A percentile compares a stretch with the other conserved stretches of the same genome.
Conservation (phyloP, 495 filamentous ascomycete species). For the Sordaria brevicollis region DNA sequence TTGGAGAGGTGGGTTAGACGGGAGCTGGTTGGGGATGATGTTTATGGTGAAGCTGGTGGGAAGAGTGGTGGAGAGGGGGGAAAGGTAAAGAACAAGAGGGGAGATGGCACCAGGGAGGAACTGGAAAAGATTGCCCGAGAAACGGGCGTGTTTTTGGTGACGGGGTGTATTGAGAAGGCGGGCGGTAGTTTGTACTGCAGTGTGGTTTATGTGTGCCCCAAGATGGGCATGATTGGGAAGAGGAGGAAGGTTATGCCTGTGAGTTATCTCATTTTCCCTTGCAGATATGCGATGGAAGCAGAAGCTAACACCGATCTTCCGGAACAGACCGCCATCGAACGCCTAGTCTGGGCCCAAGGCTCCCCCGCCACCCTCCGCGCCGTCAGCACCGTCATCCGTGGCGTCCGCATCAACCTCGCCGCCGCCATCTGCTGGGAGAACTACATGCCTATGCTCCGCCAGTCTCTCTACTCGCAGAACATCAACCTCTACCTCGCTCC, state of each 20-base stretch:
- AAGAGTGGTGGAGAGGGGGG: slow-evolving; percentile 16
- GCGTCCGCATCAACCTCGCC: slow-evolving; percentile 65
- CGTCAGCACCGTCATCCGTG: slow-evolving; percentile 68
- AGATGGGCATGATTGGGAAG: slow-evolving; percentile 65
- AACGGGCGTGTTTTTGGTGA: slow-evolving; percentile 69
- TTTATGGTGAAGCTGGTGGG: slow-evolving; percentile 49
- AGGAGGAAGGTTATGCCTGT: slow-evolving; percentile 88
- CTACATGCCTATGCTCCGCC: slow-evolving; percentile 78
- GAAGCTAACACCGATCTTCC: background rate
- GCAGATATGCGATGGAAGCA: background rate
- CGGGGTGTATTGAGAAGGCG: slow-evolving; percentile 67
- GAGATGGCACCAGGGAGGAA: slow-evolving; percentile 78
- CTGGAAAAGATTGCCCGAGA: slow-evolving; percentile 65
- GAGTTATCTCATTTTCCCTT: slow-evolving; percentile 8
- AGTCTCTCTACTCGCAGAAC: slow-evolving; percentile 75
- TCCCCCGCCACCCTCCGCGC: slow-evolving; percentile 71
- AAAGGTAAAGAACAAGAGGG: slow-evolving; percentile 42
- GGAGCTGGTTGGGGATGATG: slow-evolving; percentile 40
- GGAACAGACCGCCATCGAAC: slow-evolving; percentile 63
- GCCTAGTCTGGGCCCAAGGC: slow-evolving; percentile 85
- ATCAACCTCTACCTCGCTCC: slow-evolving; percentile 89
- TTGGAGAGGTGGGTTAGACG: slow-evolving; percentile 63
- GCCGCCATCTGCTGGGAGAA: slow-evolving; percentile 97
- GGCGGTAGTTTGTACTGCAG: slow-evolving; percentile 81
- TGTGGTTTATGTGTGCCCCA: slow-evolving; percentile 73